These are phyloP conservation scores for Eimeria necatrix DNA, from an alignment of 169 alveolate species.

Conservation along the genomic window DNA sequence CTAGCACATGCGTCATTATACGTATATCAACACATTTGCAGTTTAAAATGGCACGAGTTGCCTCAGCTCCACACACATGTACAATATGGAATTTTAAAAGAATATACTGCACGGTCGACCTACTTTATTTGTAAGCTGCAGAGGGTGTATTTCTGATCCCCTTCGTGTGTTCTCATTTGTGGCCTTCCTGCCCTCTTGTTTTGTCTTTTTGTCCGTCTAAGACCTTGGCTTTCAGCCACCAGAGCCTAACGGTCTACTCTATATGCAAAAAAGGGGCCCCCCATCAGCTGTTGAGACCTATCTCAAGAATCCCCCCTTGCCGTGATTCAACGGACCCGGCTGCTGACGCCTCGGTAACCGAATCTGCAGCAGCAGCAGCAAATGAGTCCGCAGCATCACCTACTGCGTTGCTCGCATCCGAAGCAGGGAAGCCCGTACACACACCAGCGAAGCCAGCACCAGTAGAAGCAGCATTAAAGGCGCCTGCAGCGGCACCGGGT, in stretches of 20 bases:
- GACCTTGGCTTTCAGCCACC: background rate
- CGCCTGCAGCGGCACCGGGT: background rate
- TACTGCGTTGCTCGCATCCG: background rate
- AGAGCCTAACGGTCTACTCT: background rate
- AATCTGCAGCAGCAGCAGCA: background rate
- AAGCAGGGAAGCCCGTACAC: too few species aligned
- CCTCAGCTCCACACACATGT: too few species aligned
- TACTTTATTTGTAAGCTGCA: background rate
- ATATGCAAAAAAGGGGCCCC: background rate
- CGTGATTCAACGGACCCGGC: background rate
- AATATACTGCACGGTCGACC: too few species aligned
- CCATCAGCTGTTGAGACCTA: constrained; percentile 9
- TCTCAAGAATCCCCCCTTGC: background rate
- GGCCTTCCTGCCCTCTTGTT: background rate
- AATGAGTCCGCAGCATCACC: background rate
- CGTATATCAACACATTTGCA: too few species aligned
- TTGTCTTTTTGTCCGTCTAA: background rate
- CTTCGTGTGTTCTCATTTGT: background rate
- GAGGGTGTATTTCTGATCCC: background rate
- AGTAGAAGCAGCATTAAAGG: background rate
- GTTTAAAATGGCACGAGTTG: too few species aligned
- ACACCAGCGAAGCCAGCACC: background rate
- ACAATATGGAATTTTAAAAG: too few species aligned
- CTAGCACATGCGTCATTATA: too few species aligned
- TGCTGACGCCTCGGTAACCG: background rate